These are phyloP conservation scores for Lentinula sp. DNA, from an alignment of 768 basidiomycete genomes.

Conservation along the genomic window DNA sequence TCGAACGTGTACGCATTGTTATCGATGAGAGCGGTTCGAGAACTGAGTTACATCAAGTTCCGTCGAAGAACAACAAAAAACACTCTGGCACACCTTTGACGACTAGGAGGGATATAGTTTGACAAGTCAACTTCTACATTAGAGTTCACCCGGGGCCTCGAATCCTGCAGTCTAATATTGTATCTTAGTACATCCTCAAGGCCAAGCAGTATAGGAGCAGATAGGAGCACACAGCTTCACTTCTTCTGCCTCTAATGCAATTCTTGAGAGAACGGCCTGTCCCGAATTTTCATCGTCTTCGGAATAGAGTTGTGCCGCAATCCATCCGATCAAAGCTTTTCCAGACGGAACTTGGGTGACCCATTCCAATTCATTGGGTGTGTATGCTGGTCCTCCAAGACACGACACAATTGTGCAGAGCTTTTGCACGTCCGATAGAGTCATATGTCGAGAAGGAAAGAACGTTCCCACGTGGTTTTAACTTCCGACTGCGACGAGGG, in stretches of 20 bases:
- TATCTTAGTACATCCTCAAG: background rate
- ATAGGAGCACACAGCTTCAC: conserved; percentile 15
- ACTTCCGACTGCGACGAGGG: too few species aligned
- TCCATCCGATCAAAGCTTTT: conserved; percentile 23
- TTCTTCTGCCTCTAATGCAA: conserved; percentile 26
- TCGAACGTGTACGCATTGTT: background rate
- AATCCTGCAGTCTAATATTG: background rate
- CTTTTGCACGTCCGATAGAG: background rate
- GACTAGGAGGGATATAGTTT: background rate
- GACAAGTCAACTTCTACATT: background rate
- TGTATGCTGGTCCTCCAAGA: conserved; percentile 25
- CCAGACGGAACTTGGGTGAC: conserved; percentile 25
- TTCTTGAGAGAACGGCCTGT: conserved; percentile 17
- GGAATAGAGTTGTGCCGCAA: conserved; percentile 19
- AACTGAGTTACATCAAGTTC: background rate
- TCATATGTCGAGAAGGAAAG: background rate
- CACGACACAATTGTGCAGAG: conserved; percentile 13
- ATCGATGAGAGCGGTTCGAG: background rate
- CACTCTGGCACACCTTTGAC: background rate
- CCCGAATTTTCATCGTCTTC: background rate
- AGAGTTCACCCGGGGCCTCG: background rate
- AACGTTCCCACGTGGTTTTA: background rate
- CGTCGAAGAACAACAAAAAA: background rate
- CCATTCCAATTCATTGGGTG: conserved; percentile 25
- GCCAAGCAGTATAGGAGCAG: background rate